These are phyloP conservation scores for Grigorovia transvaalensis DNA, from an alignment of 805 yeast genomes.

Conservation along the genomic window DNA sequence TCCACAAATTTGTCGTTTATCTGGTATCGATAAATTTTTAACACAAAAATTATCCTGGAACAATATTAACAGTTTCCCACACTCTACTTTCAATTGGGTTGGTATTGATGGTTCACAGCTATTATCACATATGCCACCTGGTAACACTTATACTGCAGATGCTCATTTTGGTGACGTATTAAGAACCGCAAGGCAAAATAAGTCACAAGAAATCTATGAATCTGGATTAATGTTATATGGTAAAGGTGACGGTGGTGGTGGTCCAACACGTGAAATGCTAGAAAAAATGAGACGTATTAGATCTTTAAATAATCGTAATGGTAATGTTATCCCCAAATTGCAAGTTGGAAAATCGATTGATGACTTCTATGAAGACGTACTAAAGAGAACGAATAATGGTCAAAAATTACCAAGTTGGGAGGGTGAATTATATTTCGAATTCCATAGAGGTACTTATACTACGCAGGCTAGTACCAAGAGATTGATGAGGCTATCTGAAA, in stretches of 20 bases:
- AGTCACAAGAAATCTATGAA: slow-evolving; percentile 70
- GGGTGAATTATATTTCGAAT: slow-evolving; percentile 90
- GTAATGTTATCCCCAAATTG: slow-evolving; percentile 64
- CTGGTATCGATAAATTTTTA: slow-evolving; percentile 73
- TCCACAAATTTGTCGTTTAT: slow-evolving; percentile 84
- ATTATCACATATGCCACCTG: slow-evolving; percentile 96
- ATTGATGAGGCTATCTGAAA: slow-evolving; percentile 67
- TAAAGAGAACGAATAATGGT: slow-evolving; percentile 56
- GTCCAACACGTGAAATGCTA: slow-evolving; percentile 88
- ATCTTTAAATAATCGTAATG: slow-evolving; percentile 74
- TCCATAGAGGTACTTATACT: slow-evolving; percentile 95
- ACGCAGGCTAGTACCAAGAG: slow-evolving; percentile 82
- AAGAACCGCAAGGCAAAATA: slow-evolving; percentile 70
- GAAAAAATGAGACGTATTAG: slow-evolving; percentile 88
- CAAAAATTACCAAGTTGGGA: slow-evolving; percentile 70
- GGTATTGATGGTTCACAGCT: slow-evolving; percentile 92
- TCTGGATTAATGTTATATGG: slow-evolving; percentile 79
- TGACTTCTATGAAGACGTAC: slow-evolving; percentile 62
- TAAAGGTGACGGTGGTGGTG: slow-evolving; percentile 98
- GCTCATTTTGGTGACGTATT: slow-evolving; percentile 90
- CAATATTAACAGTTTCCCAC: slow-evolving; percentile 83
- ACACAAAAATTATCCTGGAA: slow-evolving; percentile 97
- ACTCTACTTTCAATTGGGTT: slow-evolving; percentile 88
- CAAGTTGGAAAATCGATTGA: slow-evolving; percentile 65
- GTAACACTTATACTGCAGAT: slow-evolving; percentile 85